A percentile compares a stretch with the other conserved stretches of the same genome.
These are phyloP conservation scores for Corinectria fuckeliana DNA, from an alignment of 2,329 filamentous ascomycete species.

Conservation along the genomic window DNA sequence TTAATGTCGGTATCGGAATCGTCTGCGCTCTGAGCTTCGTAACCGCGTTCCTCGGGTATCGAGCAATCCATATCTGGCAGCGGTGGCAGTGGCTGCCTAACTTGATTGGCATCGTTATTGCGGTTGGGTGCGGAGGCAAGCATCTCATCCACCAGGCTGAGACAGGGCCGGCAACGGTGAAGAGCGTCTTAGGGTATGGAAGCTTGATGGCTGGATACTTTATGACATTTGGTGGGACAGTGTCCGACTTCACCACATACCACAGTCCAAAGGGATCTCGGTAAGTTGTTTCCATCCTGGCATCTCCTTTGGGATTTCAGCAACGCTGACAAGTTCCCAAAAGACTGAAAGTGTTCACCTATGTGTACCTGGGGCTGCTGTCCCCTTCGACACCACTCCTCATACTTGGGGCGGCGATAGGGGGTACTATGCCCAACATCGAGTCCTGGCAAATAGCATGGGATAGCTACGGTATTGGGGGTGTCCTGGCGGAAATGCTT, in stretches of 20 bases:
- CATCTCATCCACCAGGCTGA: conserved; percentile 54
- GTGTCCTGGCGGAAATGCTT: conserved; percentile 43
- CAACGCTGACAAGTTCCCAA: conserved; percentile 44
- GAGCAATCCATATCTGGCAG: conserved; percentile 60
- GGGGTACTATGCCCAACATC: conserved; percentile 41
- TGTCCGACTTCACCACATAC: conserved; percentile 65
- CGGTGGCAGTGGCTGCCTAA: conserved; percentile 64
- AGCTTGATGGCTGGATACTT: conserved; percentile 59
- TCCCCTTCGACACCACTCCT: conserved; percentile 42
- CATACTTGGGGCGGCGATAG: conserved; percentile 50
- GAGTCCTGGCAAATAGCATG: conserved; percentile 40
- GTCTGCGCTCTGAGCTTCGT: conserved; percentile 58
- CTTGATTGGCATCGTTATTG: conserved; percentile 57
- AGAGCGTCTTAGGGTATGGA: conserved; percentile 52
- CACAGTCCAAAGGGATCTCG: conserved; percentile 42
- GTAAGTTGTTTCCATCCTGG: conserved; percentile 14
- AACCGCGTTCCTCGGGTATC: conserved; percentile 63
- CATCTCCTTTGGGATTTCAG: conserved; percentile 22
- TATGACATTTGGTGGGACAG: conserved; percentile 61
- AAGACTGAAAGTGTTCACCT: conserved; percentile 33
- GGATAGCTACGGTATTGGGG: conserved; percentile 40
- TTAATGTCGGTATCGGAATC: conserved; percentile 63
- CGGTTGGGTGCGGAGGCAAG: conserved; percentile 60
- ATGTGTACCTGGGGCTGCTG: conserved; percentile 58
- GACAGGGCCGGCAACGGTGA: conserved; percentile 44